phyloP scores from a whole-genome alignment of 257 asterid species.

The Misopates orontium region DNA sequence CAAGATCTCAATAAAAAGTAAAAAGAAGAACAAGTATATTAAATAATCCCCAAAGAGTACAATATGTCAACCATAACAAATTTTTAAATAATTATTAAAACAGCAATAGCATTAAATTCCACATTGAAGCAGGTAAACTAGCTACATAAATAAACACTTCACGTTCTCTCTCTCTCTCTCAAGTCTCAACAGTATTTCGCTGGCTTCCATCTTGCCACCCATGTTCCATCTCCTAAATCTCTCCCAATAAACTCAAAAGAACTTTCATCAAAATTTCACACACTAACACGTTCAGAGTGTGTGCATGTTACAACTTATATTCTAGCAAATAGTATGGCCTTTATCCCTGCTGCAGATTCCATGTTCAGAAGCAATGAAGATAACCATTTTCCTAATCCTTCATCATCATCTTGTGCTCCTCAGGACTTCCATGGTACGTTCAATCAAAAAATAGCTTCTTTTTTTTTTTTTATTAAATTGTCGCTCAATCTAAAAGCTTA shows the following conservation, averaged over 20 bases:
- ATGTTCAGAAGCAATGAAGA: constrained; percentile 39
- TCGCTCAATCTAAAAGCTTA: too few relatives aligned
- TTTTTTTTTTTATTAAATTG: too few relatives aligned
- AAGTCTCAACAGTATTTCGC: constrained; percentile 36
- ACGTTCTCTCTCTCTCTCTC: constrained; percentile 33
- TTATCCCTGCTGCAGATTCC: constrained; percentile 33
- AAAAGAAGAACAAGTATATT: too few relatives aligned
- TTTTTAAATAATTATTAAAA: too few relatives aligned
- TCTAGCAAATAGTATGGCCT: constrained; percentile 22
- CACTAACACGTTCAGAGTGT: constrained; percentile 4
- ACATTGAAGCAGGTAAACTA: constrained; percentile 22
- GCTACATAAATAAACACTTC: constrained; percentile 28
- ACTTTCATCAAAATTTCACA: constrained; percentile 1
- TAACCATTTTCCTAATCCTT: constrained; percentile 23
- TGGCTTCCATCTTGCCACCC: constrained; percentile 52
- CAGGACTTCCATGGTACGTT: constrained; percentile 41
- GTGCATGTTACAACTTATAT: constrained; percentile 2
- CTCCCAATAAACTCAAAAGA: neutral
- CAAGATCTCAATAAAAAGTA: too few relatives aligned
- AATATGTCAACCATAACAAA: too few relatives aligned
- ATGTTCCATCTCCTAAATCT: constrained; percentile 30
- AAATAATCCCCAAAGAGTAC: too few relatives aligned
- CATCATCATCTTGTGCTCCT: constrained; percentile 37
- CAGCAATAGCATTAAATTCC: neutral
- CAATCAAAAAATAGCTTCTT: too few relatives aligned